These are phyloP conservation scores for Camellia japonica DNA, from an alignment of 148 eudicot species.

Conservation along the genomic window DNA sequence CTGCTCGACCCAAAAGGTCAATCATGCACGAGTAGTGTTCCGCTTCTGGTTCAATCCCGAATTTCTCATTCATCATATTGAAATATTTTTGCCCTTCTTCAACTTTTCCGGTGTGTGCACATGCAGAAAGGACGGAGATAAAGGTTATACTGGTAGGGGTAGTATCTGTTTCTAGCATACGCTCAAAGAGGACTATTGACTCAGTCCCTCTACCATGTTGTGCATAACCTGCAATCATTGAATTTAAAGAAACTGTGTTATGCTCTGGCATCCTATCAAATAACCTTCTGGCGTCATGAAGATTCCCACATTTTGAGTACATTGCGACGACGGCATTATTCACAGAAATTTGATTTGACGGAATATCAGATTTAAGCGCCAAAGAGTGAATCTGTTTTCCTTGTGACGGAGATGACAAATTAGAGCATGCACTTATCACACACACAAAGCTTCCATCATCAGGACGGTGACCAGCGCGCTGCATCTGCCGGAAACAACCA, in stretches of 20 bases:
- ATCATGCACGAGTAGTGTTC: conserved; percentile 85
- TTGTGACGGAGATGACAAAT: conserved; percentile 59
- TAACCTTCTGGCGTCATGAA: conserved; percentile 60
- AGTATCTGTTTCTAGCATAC: conserved; percentile 49
- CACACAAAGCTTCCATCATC: conserved; percentile 83
- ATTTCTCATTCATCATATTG: conserved; percentile 47
- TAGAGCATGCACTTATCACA: conserved; percentile 67
- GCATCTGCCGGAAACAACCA: conserved; percentile 55
- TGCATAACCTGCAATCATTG: conserved; percentile 75
- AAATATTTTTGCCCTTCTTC: conserved; percentile 62
- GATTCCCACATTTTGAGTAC: conserved; percentile 81
- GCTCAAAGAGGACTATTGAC: conserved; percentile 55
- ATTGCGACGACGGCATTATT: conserved; percentile 68
- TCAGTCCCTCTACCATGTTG: conserved; percentile 66
- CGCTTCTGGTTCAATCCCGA: conserved; percentile 54
- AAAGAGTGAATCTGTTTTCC: conserved; percentile 72
- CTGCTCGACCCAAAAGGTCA: conserved; percentile 80
- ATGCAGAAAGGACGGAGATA: conserved; percentile 67
- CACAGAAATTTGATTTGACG: conserved; percentile 58
- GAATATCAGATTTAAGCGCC: conserved; percentile 63
- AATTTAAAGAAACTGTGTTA: conserved; percentile 60
- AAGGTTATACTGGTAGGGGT: conserved; percentile 63
- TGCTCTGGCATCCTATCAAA: conserved; percentile 75
- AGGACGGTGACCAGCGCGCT: conserved; percentile 48
- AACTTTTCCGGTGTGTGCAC: conserved; percentile 75